These are phyloP conservation scores for Chimonanthus salicifolius DNA, from an alignment of 164 flowering plant genomes.

Conservation along the genomic window DNA sequence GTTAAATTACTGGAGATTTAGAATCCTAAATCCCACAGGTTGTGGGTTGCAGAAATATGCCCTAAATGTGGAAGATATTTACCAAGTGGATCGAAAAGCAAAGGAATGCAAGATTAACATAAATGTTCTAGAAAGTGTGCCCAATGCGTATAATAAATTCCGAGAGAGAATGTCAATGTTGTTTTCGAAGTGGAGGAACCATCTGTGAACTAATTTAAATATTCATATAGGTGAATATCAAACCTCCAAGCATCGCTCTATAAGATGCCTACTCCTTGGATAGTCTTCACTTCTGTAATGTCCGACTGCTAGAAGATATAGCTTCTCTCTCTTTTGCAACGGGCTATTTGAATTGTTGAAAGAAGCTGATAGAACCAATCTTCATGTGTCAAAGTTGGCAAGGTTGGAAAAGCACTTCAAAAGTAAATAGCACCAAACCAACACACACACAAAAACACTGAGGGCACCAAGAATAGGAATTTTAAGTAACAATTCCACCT, in stretches of 20 bases:
- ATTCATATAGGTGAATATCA: neutral
- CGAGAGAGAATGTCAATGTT: neutral
- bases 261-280: slow-evolving; percentile 55
- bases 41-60: too few species aligned
- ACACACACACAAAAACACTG: neutral
- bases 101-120: neutral
- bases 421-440: neutral
- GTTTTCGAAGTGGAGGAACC: neutral
- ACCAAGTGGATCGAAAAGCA: neutral
- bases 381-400: neutral
- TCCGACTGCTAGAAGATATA: slow-evolving; percentile 80
- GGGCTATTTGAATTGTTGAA: slow-evolving; percentile 35
- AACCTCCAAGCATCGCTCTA: slow-evolving; percentile 70
- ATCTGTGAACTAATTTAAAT: neutral
- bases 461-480: neutral
- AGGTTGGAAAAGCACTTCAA: neutral
- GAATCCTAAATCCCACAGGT: too few species aligned
- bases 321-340: slow-evolving; percentile 51
- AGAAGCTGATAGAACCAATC: slow-evolving; percentile 45
- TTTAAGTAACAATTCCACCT: slow-evolving; percentile 31
- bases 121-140: too few species aligned
- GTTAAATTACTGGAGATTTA: too few species aligned
- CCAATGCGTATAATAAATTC: too few species aligned
- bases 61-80: too few species aligned
- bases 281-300: slow-evolving; percentile 63